phyloP scores from a whole-genome alignment of 2,329 filamentous ascomycete genomes.

The Colletotrichum kahawae region DNA sequence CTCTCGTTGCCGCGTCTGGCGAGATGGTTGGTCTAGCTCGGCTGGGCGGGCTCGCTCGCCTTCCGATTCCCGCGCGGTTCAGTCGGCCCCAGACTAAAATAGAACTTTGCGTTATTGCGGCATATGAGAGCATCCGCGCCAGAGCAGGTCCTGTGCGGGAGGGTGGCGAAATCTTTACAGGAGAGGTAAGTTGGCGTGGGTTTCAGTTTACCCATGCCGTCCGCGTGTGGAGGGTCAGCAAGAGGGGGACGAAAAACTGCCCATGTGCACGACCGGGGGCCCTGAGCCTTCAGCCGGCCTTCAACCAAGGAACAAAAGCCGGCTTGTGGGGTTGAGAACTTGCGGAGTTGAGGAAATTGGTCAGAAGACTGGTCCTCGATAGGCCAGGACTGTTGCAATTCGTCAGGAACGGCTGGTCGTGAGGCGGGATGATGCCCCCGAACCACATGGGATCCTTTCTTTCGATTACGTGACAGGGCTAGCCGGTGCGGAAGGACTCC shows the following conservation, averaged over 20 bases:
- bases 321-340: not conserved
- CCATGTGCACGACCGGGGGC: constrained; percentile 5
- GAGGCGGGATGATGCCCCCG: not conserved
- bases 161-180: not conserved
- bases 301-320: not conserved
- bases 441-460: not conserved
- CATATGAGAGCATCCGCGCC: not conserved
- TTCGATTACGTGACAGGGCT: not conserved
- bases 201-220: not conserved
- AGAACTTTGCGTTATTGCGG: not conserved
- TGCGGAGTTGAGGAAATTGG: not conserved
- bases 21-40: not conserved
- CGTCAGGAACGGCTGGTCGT: not conserved
- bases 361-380: not conserved
- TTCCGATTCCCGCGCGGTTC: not conserved
- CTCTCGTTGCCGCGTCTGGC: not conserved
- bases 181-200: not conserved
- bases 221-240: not conserved
- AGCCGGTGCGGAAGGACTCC: not conserved
- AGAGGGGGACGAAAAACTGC: not conserved
- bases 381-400: not conserved
- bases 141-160: not conserved
- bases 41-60: not conserved
- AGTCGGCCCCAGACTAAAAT: not conserved
- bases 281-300: not conserved